Conservation (phyloP, 345 rosid species). For the Populus ilicifolia region DNA sequence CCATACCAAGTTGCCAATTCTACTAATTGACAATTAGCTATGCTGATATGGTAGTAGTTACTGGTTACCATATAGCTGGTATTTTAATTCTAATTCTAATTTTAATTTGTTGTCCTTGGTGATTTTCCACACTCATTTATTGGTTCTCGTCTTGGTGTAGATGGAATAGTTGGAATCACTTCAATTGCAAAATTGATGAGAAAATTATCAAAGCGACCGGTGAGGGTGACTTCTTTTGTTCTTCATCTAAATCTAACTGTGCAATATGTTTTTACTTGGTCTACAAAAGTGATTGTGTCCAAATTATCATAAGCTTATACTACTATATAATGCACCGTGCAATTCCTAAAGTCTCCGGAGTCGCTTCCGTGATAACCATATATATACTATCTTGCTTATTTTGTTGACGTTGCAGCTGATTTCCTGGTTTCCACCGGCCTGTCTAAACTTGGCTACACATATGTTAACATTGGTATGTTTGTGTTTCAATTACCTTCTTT, state of each 20-base stretch:
- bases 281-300: too few species aligned
- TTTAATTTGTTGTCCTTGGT: background rate
- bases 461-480: constrained; percentile 69
- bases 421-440: constrained; percentile 80
- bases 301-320: too few species aligned
- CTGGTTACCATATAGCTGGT: background rate
- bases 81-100: background rate
- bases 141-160: constrained; percentile 30
- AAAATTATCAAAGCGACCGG: constrained; percentile 69
- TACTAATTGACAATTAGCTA: too few species aligned
- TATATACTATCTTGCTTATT: background rate
- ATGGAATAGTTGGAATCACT: constrained; percentile 99
- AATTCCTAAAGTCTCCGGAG: too few species aligned
- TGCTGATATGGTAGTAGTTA: too few species aligned
- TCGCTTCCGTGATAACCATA: too few species aligned
- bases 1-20: too few species aligned
- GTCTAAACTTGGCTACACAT: constrained; percentile 65
- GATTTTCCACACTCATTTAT: too few species aligned
- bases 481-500: background rate
- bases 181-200: constrained; percentile 59
- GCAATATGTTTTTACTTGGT: too few species aligned
- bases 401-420: constrained; percentile 46
- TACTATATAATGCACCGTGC: too few species aligned
- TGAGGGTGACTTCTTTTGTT: constrained; percentile 3
- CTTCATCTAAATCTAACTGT: too few species aligned